Base-by-base conservation (phyloP, 352 stramenopile species). In the Phytopythium litorale region DNA sequence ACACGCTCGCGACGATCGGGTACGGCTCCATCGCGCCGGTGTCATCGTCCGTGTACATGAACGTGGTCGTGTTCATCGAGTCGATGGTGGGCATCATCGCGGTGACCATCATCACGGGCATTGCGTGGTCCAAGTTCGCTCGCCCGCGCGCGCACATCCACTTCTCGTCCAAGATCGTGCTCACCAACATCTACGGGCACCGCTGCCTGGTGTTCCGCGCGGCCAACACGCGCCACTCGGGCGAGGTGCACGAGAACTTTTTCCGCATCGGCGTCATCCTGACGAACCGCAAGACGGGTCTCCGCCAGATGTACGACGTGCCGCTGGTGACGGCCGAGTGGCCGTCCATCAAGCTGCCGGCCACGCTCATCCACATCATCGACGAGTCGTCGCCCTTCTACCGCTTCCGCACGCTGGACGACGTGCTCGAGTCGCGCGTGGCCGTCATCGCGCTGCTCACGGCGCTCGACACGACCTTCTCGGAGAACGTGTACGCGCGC, bases 41-140 rank as follows among this genome's bases (percentile, higher is more conserved):
- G 32, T 57, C 73, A 0, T 45, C 68, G 11, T 82, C 83, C 11
- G 50, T 70, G 4, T 92, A 91, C 68, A 87, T 92, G 66, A 94
- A 94, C 54, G 53, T 91, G 3, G 75, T 85, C 62, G 80, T 94
- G n/a, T 75, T 90, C 12, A 73, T 91, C 57, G 85, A 94, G 66
- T 84, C 83, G 3, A 81, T 81, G 63, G 58, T 92, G 7, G 85
- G 85, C 18, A 88, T 94, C 43, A 88, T 92, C 48, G 58, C 79
- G 18, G 75, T 84, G 30, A 90, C 85, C n/a, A 92, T 94, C 65
- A 88, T 92, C 65, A 92, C 85, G 19, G 85, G 85, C 61, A 94
- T 94, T 25, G 79, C 79, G 3, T 94, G 85, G 85, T 91, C 85
- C 37, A 94, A 94, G 66, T 94, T 94, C 63, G 85, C 85, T 28